A percentile compares a stretch with the other conserved stretches of the same genome.
These are phyloP conservation scores for Monosporascus sp. DNA, from an alignment of 2,329 filamentous ascomycete genomes.

Conservation along the genomic window DNA sequence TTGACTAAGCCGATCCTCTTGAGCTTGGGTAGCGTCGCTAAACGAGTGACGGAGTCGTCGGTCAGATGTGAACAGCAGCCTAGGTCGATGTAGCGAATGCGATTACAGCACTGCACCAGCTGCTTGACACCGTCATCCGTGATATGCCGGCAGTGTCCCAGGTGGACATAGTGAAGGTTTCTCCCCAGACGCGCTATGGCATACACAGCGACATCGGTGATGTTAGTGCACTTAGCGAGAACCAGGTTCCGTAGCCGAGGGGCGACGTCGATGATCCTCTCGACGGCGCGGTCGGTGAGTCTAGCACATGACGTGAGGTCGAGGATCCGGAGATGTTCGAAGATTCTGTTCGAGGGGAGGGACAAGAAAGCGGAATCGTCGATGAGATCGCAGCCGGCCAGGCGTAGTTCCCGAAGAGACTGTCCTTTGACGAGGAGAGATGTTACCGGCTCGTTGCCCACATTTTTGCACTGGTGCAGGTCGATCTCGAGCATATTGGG, in stretches of 20 bases:
- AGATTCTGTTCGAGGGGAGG: constrained; percentile 62
- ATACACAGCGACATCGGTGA: constrained; percentile 83
- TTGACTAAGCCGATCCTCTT: constrained; percentile 95
- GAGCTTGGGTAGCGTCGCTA: constrained; percentile 85
- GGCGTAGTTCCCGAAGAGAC: constrained; percentile 81
- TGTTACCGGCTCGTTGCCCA: constrained; percentile 80
- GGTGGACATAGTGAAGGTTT: constrained; percentile 93
- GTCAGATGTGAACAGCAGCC: constrained; percentile 92
- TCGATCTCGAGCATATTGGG: constrained; percentile 95
- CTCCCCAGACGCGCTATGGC: constrained; percentile 88
- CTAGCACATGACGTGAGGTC: constrained; percentile 86
- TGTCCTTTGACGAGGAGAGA: constrained; percentile 72
- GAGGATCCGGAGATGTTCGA: constrained; percentile 86
- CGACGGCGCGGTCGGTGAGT: constrained; percentile 80
- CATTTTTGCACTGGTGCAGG: constrained; percentile 74
- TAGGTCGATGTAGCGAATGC: constrained; percentile 94
- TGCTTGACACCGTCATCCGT: constrained; percentile 84
- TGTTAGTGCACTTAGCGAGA: constrained; percentile 86
- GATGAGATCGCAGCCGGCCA: constrained; percentile 80
- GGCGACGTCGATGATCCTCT: constrained; percentile 80
- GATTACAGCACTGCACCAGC: constrained; percentile 79
- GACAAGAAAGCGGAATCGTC: constrained; percentile 83
- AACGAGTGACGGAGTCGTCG: constrained; percentile 75
- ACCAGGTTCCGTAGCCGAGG: constrained; percentile 89
- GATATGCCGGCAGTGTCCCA: constrained; percentile 88